Conservation (phyloP, 495 filamentous ascomycete species). For the Hypoxylon lenormandii region DNA sequence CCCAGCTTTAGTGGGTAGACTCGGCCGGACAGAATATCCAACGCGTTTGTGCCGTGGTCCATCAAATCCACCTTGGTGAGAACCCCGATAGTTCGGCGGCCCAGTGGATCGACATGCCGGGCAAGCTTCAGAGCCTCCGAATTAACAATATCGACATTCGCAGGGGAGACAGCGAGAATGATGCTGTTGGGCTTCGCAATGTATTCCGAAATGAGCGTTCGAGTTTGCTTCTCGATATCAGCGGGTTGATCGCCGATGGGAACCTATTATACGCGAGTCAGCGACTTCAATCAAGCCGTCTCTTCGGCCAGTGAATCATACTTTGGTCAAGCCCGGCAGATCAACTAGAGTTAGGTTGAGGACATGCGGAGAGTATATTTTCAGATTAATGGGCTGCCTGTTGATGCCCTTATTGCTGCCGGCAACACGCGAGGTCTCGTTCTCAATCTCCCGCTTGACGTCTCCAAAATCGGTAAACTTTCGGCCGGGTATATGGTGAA, state of each 20-base stretch:
- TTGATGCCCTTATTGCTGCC: slow-evolving; percentile 99
- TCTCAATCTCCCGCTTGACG: slow-evolving; percentile 97
- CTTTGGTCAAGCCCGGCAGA: slow-evolving; percentile 95
- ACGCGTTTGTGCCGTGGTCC: slow-evolving; percentile 98
- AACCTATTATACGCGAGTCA: slow-evolving; percentile 63
- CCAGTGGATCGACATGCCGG: slow-evolving; percentile 94
- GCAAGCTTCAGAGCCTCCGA: slow-evolving; percentile 97
- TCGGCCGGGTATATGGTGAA: slow-evolving; percentile 89
- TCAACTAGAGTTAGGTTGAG: slow-evolving; percentile 96
- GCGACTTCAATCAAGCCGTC: slow-evolving; percentile 5
- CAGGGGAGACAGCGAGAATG: slow-evolving; percentile 94
- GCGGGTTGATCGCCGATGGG: slow-evolving; percentile 98
- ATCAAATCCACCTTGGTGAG: slow-evolving; percentile 98
- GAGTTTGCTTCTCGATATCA: slow-evolving; percentile 98
- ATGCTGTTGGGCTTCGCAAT: slow-evolving; percentile 99
- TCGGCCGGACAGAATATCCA: slow-evolving; percentile 94
- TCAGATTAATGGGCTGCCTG: slow-evolving; percentile 95
- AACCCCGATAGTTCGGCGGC: slow-evolving; percentile 93
- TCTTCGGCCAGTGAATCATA: slow-evolving; percentile 52
- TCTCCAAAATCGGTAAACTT: slow-evolving; percentile 91
- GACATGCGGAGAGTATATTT: slow-evolving; percentile 98
- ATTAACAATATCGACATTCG: slow-evolving; percentile 98
- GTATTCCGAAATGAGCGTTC: slow-evolving; percentile 96
- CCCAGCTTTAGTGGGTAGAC: slow-evolving; percentile 97
- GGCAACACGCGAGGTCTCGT: slow-evolving; percentile 92